Percentiles rank a stretch among this genome's conserved stretches.
phyloP scores from a whole-genome alignment of 768 basidiomycete species.

The Hydnomerulius pinastri region DNA sequence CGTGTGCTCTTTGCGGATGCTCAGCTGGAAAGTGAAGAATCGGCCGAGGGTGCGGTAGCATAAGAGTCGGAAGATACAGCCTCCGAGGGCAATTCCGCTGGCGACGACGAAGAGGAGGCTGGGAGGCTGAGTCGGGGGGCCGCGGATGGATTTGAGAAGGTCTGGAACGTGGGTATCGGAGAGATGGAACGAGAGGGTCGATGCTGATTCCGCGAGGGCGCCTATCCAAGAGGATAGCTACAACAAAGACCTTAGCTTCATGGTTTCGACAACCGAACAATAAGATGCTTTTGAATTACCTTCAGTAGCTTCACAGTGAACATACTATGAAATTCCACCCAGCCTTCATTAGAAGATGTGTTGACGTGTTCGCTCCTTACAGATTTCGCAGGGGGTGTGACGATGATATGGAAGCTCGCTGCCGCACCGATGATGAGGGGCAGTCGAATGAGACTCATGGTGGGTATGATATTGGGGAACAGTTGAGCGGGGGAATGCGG shows the following conservation, averaged over 20 bases:
- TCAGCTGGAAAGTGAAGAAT: slow-evolving; percentile 55
- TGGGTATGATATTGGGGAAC: neutral
- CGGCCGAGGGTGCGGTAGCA: slow-evolving; percentile 50
- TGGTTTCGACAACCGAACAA: too few species aligned
- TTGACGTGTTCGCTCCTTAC: neutral
- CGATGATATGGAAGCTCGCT: neutral
- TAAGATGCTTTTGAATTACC: neutral
- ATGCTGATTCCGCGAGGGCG: neutral
- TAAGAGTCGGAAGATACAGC: slow-evolving; percentile 39
- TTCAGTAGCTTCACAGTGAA: too few species aligned
- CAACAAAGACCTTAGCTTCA: too few species aligned
- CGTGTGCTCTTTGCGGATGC: slow-evolving; percentile 46
- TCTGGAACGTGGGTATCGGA: neutral
- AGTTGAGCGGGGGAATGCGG: too few species aligned
- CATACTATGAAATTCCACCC: too few species aligned
- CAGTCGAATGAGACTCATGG: neutral
- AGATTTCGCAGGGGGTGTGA: neutral
- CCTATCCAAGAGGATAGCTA: neutral
- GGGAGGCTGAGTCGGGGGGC: neutral
- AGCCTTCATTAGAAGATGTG: neutral
- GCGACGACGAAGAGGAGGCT: slow-evolving; percentile 32
- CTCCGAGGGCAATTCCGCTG: slow-evolving; percentile 33
- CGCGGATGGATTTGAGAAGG: neutral
- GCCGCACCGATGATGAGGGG: neutral
- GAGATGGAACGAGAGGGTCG: neutral